Evolutionary conservation across 106 monocot species (phyloP).

Genomic region (Phalaenopsis aphrodite): DNA sequence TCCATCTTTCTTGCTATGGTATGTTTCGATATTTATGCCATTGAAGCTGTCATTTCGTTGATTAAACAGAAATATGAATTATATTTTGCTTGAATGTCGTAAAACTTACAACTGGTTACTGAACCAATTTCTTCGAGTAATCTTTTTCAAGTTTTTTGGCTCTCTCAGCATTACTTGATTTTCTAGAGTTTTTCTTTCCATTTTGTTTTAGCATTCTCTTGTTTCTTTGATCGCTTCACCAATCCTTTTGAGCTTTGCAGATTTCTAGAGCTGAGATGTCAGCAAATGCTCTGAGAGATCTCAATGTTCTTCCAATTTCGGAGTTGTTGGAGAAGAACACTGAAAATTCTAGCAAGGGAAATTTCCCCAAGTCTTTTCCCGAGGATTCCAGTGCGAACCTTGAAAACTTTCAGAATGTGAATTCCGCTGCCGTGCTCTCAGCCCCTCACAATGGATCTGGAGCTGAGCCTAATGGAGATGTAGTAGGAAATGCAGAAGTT

Average conservation of each 20-base stretch:
- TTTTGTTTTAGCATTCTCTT: not conserved
- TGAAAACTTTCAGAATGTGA: constrained; percentile 26
- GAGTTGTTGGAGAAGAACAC: constrained; percentile 29
- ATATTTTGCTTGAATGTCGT: no score
- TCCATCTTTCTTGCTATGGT: not conserved
- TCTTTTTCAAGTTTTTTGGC: not conserved
- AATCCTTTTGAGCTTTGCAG: constrained; percentile 1
- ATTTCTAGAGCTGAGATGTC: constrained; percentile 38
- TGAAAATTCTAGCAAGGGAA: constrained; percentile 35
- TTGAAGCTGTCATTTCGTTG: not conserved
- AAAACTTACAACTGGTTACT: not conserved
- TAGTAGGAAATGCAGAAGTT: constrained; percentile 47
- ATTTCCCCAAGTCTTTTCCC: constrained; percentile 27
- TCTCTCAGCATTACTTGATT: not conserved
- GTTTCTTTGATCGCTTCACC: not conserved
- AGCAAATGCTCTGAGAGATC: constrained; percentile 43
- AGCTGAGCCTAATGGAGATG: constrained; percentile 28
- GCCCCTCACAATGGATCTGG: constrained; percentile 15
- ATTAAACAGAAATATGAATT: not conserved
- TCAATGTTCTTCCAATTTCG: constrained; percentile 27
- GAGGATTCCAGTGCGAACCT: constrained; percentile 23
- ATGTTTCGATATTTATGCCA: not conserved
- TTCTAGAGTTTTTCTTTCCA: not conserved
- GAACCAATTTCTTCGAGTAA: no score
- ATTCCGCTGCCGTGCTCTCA: constrained; percentile 13